These are phyloP conservation scores for Calonectria pauciramosa DNA, from an alignment of 2,329 filamentous ascomycete species.

Conservation along the genomic window DNA sequence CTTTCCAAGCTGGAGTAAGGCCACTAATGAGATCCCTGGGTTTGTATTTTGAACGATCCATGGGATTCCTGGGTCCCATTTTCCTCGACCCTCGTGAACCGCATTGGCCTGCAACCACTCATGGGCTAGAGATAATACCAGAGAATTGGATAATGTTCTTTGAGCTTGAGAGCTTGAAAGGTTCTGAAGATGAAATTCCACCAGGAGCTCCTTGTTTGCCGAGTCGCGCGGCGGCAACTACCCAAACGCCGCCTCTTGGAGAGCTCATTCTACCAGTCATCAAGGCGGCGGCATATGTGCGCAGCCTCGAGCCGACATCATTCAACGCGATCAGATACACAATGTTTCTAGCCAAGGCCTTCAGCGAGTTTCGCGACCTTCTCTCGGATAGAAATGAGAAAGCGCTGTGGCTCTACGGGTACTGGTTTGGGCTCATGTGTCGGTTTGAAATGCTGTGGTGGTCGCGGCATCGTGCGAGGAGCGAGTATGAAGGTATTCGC, in stretches of 20 bases:
- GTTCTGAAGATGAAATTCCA: background rate
- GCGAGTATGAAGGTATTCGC: background rate
- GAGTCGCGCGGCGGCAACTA: background rate
- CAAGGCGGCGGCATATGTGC: background rate
- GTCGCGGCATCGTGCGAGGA: background rate
- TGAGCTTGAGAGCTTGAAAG: background rate
- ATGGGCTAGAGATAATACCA: background rate
- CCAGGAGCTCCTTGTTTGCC: background rate
- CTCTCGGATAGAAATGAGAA: background rate
- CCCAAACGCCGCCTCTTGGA: background rate
- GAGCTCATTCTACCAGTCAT: background rate
- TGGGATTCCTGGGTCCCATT: background rate
- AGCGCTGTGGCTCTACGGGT: background rate
- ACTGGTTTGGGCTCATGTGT: slow-evolving; percentile 6
- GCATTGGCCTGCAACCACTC: background rate
- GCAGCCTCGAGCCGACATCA: background rate
- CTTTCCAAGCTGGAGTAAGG: background rate
- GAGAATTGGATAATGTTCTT: background rate
- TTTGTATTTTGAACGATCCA: background rate
- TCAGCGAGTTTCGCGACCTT: background rate
- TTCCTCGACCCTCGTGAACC: background rate
- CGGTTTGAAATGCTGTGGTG: slow-evolving; percentile 6
- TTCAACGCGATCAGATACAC: background rate
- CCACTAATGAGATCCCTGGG: background rate
- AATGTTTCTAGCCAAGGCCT: background rate